A percentile compares a stretch with the other conserved stretches of the same genome.
Conservation (phyloP, 257 asterid species). For the Echium plantagineum region DNA sequence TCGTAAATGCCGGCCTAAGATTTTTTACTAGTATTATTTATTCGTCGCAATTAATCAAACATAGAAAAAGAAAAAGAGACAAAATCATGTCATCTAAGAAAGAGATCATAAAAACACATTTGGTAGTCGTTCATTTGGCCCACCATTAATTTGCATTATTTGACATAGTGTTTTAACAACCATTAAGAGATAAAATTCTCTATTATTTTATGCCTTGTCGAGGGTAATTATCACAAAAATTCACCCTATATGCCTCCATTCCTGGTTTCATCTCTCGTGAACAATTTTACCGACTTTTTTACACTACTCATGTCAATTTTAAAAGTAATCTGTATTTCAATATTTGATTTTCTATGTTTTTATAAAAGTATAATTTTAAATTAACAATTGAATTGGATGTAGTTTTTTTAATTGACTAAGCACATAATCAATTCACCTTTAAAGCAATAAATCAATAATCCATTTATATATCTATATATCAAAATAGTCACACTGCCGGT, state of each 20-base stretch:
- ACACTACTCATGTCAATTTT: no score
- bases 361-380: no score
- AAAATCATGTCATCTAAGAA: conserved; percentile 26
- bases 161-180: conserved; percentile 23
- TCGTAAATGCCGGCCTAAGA: not conserved
- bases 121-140: conserved; percentile 20
- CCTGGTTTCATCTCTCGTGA: not conserved
- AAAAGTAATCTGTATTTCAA: no score
- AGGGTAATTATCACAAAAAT: not conserved
- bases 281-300: no score
- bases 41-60: not conserved
- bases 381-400: no score
- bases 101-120: conserved; percentile 18
- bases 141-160: conserved; percentile 18
- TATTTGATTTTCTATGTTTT: no score
- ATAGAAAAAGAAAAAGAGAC: conserved; percentile 16
- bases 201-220: not conserved
- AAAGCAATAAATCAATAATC: no score
- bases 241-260: not conserved
- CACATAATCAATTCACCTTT: no score
- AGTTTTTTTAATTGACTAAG: no score
- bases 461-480: no score
- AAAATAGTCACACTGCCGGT: no score
- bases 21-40: conserved; percentile 10
- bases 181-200: not conserved